Evolutionary conservation across 495 filamentous ascomycete genomes (phyloP), one percentile per base, ranked within the genome.

Genomic region (Neurospora intermedia): DNA sequence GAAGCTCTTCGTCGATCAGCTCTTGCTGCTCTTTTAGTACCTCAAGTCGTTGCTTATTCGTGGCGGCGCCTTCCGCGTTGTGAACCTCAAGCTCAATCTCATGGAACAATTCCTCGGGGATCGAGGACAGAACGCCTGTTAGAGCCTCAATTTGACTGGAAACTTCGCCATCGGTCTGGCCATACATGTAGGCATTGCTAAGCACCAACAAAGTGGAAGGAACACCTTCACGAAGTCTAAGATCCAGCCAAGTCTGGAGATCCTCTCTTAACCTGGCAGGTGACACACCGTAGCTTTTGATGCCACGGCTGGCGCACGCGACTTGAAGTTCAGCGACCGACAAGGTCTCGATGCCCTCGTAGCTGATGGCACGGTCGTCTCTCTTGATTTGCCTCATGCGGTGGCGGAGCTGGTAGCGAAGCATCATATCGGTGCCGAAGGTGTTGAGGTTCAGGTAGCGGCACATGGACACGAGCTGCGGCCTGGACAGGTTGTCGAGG

Each of bases 341-440:
- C 43, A 99, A 90, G 43, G 90, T 94, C 71, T 96, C 93, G 31
- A 99, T 92, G 18, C 96, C 96, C 83, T 99, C 96, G 80, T 91
- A 97, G 80, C 89, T 91, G 79, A 99, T 99, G 38, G 95, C 96
- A 46, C 90, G 90, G 83, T 99, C 96, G 77, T 99, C 96, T 59
- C 93, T 89, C 89, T 99, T 99, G 86, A 98, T 98, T 81, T 99
- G 96, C 70, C 95, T 91, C 96, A 99, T 98, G 70, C 94, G 91
- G 84, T 97, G 94, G 23, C 96, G 93, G 78, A 99, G 91, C 78
- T 96, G 94, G 83, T 98, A 99, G n/a, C 96, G 91, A 54, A 99
- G 90, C 89, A 98, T 94, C 77, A 91, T 90, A 81, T 99, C 96
- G 23, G 96, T 97, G 74, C 96, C 96, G 79, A 99, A 97, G 6